Evolutionary conservation across 495 filamentous ascomycete genomes (phyloP), one percentile per base, ranked within the genome.

Genomic region (Pseudomonodictys pantanalensis): DNA sequence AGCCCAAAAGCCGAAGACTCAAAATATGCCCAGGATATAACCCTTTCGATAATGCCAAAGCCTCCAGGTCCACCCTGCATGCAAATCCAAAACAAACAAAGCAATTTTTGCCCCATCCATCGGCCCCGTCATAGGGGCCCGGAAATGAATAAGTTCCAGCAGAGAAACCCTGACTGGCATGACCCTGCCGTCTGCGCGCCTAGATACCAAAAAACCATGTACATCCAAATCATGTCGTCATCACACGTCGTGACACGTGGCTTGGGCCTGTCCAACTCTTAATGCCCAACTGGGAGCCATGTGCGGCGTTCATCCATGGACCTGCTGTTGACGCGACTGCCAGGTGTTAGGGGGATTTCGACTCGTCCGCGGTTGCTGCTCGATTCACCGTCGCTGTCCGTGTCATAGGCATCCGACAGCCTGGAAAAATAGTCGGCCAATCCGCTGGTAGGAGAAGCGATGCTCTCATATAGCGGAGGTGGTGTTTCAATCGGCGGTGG

Each of bases 401-500:
- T 82, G 17, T 82, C 80, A 35, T 77, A 81, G 49, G 84, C 81
- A 68, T 81, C 83, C 0, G 83, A 80, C 18, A 87, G 70, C 24
- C 88, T 81, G 0, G 86, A 79, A 68, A 98, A 98, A 67, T 98
- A 98, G 65, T 96, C 93, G 1, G 92, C 89, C 12, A 98, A 75
- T 0, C 89, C 85, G 54, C 52, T 84, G 84, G 53, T 90, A 80
- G 33, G 74, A 24, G 86, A 88, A n/a, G 96, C 83, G 48, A 97
- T 87, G 24, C 77, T 77, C 17, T 92, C 90, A 62, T 98, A 98
- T 50, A 87, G 84, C 0, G 93, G 93, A 2, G 93, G 93, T 1
- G 92, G 92, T 0, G 91, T 95, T 52, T 89, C 72, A 30, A 93
- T 69, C 2, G 86, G 86, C 43, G 89, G 95, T 1, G 92, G 91